Evolutionary conservation across 805 yeast genomes (phyloP), one percentile per base, ranked within the genome.

Genomic region (Debaryomyces maramus): DNA sequence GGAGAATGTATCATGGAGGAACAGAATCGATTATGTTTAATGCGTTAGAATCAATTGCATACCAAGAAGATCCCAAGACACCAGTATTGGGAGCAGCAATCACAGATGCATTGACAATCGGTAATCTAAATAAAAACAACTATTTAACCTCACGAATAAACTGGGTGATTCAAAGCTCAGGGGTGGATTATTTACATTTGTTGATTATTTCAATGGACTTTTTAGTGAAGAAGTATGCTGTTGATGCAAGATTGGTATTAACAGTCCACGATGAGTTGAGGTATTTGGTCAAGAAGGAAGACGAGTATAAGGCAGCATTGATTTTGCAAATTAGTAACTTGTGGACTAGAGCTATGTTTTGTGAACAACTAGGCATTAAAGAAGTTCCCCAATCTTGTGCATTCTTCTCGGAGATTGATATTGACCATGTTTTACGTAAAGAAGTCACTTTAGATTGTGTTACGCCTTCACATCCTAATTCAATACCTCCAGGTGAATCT

Each of bases 101-200:
- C 34, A 93, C 99, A 0, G 80, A 80, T 42, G 96, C 98, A 0
- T 67, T 93, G 42, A 75, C 77, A 50, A 75, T 77, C 31, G 67
- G 70, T 38, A 83, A 91, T 58, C 70, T 93, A 50, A 69, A 70
- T 49, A 79, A 78, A 31, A 67, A 78, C 27, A 78, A 78, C 46
- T 93, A 83, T 57, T 64, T 93, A 48, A 93, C 99, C 0, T 88
- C 97, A 1, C 66, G 99, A 53, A 83, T 90, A 47, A 93, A 93
- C 55, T 93, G 99, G 99, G 88, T 97, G 0, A 93, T 93, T 56
- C 99, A 93, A 60, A 88, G 97, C 16, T 88, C 97, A 1, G 99
- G 99, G 26, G 99, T 95, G 14, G 99, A 93, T 59, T 93, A 95
- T 55, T 70, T 93, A 38, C 99, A 93, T 58, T 59, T 93, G 29